Evolutionary conservation across 2,329 filamentous ascomycete species (phyloP).

Genomic region (Cladosporium sp.): DNA sequence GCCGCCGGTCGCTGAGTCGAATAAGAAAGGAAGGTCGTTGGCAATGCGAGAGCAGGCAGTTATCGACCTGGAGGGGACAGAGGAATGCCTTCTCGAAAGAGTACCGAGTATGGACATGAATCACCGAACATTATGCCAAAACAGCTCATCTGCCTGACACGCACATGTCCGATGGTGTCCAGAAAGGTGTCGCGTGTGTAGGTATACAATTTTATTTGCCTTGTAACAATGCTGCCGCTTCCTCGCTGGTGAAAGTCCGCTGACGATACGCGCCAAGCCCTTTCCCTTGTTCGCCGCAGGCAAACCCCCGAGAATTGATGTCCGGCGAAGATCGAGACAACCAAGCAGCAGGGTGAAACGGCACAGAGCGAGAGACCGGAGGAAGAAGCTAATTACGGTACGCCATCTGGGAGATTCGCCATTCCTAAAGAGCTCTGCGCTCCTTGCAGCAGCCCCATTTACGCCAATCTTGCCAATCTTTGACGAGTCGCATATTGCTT

Average conservation of each 20-base stretch:
- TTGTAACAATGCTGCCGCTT: no score
- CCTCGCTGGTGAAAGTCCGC: neutral
- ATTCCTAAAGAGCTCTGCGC: no score
- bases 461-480: no score
- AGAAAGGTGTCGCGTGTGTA: neutral
- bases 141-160: slow-evolving; percentile 2
- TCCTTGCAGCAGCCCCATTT: no score
- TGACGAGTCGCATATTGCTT: no score
- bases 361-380: neutral
- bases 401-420: neutral
- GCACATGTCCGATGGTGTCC: neutral
- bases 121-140: slow-evolving; percentile 47
- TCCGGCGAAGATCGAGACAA: neutral
- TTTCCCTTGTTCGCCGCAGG: neutral
- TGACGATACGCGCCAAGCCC: neutral
- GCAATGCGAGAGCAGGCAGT: slow-evolving; percentile 8
- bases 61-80: slow-evolving; percentile 40
- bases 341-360: neutral
- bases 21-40: neutral
- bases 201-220: no score
- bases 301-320: neutral
- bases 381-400: neutral
- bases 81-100: slow-evolving; percentile 48
- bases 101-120: slow-evolving; percentile 59
- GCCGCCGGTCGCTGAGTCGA: neutral